Percentiles rank a stretch among this genome's conserved stretches.
Conservation (phyloP, 106 monocot species). For the Phalaenopsis aphrodite region DNA sequence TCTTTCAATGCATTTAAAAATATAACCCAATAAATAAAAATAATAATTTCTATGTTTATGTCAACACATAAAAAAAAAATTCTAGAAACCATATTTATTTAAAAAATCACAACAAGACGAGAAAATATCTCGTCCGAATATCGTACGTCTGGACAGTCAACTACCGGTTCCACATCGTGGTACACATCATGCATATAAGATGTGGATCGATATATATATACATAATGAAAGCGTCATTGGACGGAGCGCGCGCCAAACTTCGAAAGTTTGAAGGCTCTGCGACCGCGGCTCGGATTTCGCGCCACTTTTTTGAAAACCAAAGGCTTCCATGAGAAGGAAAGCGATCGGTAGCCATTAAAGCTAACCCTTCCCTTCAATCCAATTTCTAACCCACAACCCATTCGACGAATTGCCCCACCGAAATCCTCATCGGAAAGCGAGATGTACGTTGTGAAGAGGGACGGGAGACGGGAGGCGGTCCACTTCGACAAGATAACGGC, state of each 20-base stretch:
- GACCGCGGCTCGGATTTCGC: not conserved
- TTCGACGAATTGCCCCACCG: constrained; percentile 29
- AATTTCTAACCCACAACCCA: not conserved
- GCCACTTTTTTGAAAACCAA: not conserved
- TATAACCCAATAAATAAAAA: too few relatives aligned
- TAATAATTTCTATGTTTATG: too few relatives aligned
- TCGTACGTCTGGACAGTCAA: too few relatives aligned
- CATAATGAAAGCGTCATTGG: too few relatives aligned
- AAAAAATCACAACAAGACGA: too few relatives aligned
- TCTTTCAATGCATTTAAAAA: too few relatives aligned
- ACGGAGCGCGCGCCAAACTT: not conserved
- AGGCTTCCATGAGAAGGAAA: not conserved
- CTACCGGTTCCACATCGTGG: too few relatives aligned
- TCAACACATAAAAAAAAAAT: too few relatives aligned
- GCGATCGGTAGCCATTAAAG: not conserved
- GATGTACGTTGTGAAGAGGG: constrained; percentile 98
- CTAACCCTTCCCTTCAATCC: not conserved
- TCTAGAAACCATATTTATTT: too few relatives aligned
- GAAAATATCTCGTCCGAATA: too few relatives aligned
- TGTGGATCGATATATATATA: too few relatives aligned
- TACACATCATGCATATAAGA: too few relatives aligned
- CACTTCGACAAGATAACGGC: constrained; percentile 99
- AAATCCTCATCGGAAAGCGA: constrained; percentile 19
- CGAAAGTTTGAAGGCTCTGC: not conserved
- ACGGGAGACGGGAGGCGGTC: constrained; percentile 76